These are phyloP conservation scores for Apiotrichum gamsii DNA, from an alignment of 1,284 basidiomycete species.

Conservation along the genomic window DNA sequence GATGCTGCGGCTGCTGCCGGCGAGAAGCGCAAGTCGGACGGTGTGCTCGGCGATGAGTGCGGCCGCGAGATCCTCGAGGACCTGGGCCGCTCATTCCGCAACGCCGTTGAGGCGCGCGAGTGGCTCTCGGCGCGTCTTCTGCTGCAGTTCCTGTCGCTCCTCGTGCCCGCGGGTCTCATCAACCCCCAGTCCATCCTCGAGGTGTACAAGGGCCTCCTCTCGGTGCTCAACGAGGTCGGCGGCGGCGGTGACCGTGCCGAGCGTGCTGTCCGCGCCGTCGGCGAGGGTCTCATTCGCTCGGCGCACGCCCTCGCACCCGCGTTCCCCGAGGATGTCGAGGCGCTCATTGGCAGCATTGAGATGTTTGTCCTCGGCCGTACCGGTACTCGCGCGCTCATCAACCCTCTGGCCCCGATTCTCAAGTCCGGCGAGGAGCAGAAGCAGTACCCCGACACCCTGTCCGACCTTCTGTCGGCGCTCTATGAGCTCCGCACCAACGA, in stretches of 20 bases:
- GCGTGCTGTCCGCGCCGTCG: slow-evolving; percentile 75
- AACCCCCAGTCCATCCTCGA: slow-evolving; percentile 67
- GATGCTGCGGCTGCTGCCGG: slow-evolving; percentile 22
- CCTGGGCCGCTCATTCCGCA: slow-evolving; percentile 78
- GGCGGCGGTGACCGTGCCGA: slow-evolving; percentile 80
- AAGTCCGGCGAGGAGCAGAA: slow-evolving; percentile 28
- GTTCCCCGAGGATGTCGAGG: slow-evolving; percentile 33
- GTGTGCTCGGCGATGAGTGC: slow-evolving; percentile 48
- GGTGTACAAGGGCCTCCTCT: slow-evolving; percentile 70
- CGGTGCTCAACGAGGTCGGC: slow-evolving; percentile 82
- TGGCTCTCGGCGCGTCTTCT: slow-evolving; percentile 82
- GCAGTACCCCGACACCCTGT: slow-evolving; percentile 29
- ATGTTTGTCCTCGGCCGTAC: slow-evolving; percentile 31
- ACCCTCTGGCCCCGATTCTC: slow-evolving; percentile 35
- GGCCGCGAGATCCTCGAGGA: slow-evolving; percentile 77
- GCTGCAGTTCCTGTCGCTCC: slow-evolving; percentile 85
- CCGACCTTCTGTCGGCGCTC: slow-evolving; percentile 33
- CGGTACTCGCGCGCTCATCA: slow-evolving; percentile 22
- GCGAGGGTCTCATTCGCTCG: slow-evolving; percentile 71
- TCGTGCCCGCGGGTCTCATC: slow-evolving; percentile 68
- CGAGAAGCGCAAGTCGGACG: slow-evolving; percentile 34
- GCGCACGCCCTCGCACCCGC: slow-evolving; percentile 29
- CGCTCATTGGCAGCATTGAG: slow-evolving; percentile 34
- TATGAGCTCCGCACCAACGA: slow-evolving; percentile 28
- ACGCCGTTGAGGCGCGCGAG: slow-evolving; percentile 72